Evolutionary conservation across 2,329 filamentous ascomycete species (phyloP), one percentile per base, ranked within the genome.

Genomic region (Thielaviopsis musarum): DNA sequence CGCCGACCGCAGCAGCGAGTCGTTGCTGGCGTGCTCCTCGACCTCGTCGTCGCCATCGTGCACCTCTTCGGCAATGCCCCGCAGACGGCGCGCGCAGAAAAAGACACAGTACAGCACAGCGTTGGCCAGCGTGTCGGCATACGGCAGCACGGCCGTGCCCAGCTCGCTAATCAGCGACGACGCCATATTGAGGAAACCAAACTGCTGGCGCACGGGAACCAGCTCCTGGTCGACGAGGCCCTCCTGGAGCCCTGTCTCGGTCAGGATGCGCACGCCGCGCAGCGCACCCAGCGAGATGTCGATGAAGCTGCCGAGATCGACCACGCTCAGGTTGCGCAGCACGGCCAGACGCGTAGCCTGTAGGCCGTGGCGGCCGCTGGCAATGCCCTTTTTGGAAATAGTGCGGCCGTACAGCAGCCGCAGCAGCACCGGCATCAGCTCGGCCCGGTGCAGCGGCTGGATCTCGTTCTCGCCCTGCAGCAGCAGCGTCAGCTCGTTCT

Each of bases 171-270:
- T 82, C 68, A 97, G 82, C 12, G 91, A 83, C 62, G 90, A 84
- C 56, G 93, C 77, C 88, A 97, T 93, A 68, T 94, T 95, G 57
- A 95, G 74, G 68, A 96, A 82, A 74, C 94, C 93, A 61, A 93
- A 80, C 70, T 96, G 91, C 70, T 91, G 93, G 66, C 91, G 82
- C 12, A 79, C 72, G 17, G 81, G 78, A 26, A 91, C 72, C 13
- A 85, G 63, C 52, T 87, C 80, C 28, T 76, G 71, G 1, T 75
- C 69, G 55, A 90, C 79, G 0, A 76, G 68, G 59, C 77, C 73
- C 2, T 78, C 71, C 6, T 81, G 66, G n/a, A 62, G 49, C 4
- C 71, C 65, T 1, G 72, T 68, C 12, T 77, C 71, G 57, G 79
- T 74, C 19, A 86, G 66, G 10, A 91, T 70, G 2, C 74, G 75